Conservation (phyloP, 179 eudicot species). For the Silene vulgaris region DNA sequence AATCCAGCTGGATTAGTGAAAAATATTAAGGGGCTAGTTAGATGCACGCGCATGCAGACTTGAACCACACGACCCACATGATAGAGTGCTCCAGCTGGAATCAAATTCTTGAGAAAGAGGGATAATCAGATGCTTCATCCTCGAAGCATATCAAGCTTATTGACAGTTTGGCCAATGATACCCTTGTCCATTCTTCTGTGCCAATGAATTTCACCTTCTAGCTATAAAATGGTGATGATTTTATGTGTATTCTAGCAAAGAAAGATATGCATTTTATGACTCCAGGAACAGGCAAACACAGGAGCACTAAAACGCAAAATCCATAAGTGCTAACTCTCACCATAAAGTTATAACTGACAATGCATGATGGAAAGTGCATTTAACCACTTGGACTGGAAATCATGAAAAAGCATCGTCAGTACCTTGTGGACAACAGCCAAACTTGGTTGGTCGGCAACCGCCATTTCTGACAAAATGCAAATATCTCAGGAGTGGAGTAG, state of each 20-base stretch:
- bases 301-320: not conserved
- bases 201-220: not conserved
- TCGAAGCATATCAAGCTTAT: constrained; percentile 3
- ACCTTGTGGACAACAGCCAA: constrained; percentile 97
- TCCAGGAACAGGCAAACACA: not conserved
- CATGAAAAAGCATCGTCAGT: constrained; percentile 4
- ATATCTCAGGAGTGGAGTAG: constrained; percentile 87
- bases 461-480: constrained; percentile 89
- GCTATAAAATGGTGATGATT: not conserved
- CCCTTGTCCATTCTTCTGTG: not conserved
- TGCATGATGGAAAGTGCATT: not conserved
- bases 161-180: not conserved
- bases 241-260: not conserved
- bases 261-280: not conserved
- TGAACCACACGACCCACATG: not conserved
- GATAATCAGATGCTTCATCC: not conserved
- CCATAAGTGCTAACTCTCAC: constrained; percentile 4
- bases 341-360: not conserved
- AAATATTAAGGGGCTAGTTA: not conserved
- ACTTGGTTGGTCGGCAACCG: constrained; percentile 89
- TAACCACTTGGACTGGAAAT: not conserved
- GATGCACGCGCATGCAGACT: not conserved
- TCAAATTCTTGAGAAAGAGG: constrained; percentile 5
- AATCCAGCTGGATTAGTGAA: not conserved
- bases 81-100: constrained; percentile 3